Evolutionary conservation across 805 yeast genomes (phyloP).

Genomic region (Ascoidea tarda): DNA sequence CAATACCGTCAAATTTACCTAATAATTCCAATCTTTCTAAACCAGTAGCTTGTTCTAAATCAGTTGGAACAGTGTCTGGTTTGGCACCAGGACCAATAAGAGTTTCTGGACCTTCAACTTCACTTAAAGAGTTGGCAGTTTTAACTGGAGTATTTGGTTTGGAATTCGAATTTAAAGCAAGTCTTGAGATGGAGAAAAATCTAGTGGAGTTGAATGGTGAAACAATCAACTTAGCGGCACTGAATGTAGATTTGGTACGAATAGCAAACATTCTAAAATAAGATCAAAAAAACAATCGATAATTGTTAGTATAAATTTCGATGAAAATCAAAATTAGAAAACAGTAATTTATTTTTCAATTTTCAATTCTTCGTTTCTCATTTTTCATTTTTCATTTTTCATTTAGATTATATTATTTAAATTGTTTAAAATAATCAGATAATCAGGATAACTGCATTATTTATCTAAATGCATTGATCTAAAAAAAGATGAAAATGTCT

Average conservation of each 20-base stretch:
- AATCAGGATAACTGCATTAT: too few relatives aligned
- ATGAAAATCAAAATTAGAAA: too few relatives aligned
- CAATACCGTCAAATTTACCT: slow-evolving; percentile 92
- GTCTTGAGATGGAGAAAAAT: slow-evolving; percentile 18
- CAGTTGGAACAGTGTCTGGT: slow-evolving; percentile 80
- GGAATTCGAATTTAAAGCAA: slow-evolving; percentile 9
- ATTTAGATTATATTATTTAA: too few relatives aligned
- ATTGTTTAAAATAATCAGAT: too few relatives aligned
- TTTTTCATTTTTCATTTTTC: too few relatives aligned
- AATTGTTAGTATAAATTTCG: too few relatives aligned
- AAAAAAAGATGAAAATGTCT: too few relatives aligned
- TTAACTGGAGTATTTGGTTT: slow-evolving; percentile 28
- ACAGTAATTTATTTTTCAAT: too few relatives aligned
- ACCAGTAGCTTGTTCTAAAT: slow-evolving; percentile 96
- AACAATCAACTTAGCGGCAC: not conserved
- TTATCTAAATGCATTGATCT: too few relatives aligned
- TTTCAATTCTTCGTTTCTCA: too few relatives aligned
- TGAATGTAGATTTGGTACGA: not conserved
- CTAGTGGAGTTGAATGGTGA: slow-evolving; percentile 1
- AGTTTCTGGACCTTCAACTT: slow-evolving; percentile 65
- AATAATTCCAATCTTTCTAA: slow-evolving; percentile 89
- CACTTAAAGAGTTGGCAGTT: slow-evolving; percentile 56
- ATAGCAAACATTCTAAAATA: not conserved
- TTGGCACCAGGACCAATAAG: slow-evolving; percentile 87
- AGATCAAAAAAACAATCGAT: too few relatives aligned